phyloP scores from a whole-genome alignment of 208 protist genomes.

The Trypanosoma platydactyli region DNA sequence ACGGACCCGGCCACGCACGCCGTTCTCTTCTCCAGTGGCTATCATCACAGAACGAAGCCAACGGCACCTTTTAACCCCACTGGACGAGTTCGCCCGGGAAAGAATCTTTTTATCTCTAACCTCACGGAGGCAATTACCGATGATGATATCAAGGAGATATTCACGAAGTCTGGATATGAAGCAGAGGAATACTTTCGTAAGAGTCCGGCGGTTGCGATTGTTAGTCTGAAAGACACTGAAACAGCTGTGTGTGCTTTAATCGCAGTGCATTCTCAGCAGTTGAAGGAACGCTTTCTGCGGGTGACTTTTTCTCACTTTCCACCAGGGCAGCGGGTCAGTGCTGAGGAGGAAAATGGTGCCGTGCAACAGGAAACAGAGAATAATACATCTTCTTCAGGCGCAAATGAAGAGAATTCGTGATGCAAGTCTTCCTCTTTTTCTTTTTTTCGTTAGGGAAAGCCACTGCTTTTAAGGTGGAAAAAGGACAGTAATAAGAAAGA shows the following conservation, averaged over 20 bases:
- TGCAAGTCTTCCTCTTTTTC: neutral
- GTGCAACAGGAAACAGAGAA: slow-evolving; percentile 1
- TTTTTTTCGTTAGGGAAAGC: neutral
- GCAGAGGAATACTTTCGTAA: slow-evolving; percentile 62
- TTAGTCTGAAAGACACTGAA: slow-evolving; percentile 57
- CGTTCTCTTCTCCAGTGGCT: slow-evolving; percentile 61
- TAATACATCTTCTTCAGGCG: neutral
- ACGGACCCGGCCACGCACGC: slow-evolving; percentile 70
- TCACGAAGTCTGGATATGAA: slow-evolving; percentile 40
- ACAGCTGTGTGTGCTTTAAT: slow-evolving; percentile 74
- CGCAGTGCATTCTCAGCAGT: slow-evolving; percentile 58
- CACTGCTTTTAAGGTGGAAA: neutral
- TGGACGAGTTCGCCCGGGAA: slow-evolving; percentile 59
- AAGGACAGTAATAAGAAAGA: too few relatives aligned
- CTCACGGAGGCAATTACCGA: slow-evolving; percentile 65
- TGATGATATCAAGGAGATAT: slow-evolving; percentile 58
- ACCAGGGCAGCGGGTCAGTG: slow-evolving; percentile 43
- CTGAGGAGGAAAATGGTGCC: slow-evolving; percentile 24
- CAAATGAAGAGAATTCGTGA: slow-evolving; percentile 2
- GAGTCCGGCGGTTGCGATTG: slow-evolving; percentile 52
- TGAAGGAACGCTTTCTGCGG: slow-evolving; percentile 67
- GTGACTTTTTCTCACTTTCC: slow-evolving; percentile 87
- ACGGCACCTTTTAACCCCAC: slow-evolving; percentile 66
- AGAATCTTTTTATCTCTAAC: slow-evolving; percentile 84
- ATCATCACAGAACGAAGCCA: slow-evolving; percentile 81